Percentiles rank a stretch among this genome's conserved stretches.
Evolutionary conservation across 2,329 filamentous ascomycete genomes (phyloP).

Genomic region (Epichloe festucae): DNA sequence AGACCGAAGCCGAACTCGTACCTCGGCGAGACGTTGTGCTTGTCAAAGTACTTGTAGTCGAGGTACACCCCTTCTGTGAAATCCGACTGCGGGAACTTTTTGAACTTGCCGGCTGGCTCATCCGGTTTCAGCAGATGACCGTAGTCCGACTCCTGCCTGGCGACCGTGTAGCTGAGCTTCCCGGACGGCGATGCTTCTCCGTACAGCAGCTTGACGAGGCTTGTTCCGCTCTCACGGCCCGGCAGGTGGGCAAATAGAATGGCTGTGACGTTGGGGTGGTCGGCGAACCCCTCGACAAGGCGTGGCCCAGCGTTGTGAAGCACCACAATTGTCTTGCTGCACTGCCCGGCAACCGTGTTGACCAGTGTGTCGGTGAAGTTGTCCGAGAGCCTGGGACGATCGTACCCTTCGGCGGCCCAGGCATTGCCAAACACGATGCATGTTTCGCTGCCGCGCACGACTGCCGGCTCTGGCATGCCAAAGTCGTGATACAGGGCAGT

Average conservation of each 20-base stretch:
- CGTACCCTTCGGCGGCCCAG: slow-evolving; percentile 60
- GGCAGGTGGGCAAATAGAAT: slow-evolving; percentile 52
- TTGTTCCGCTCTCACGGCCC: slow-evolving; percentile 47
- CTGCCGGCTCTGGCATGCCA: slow-evolving; percentile 29
- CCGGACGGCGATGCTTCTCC: slow-evolving; percentile 44
- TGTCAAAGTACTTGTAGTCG: slow-evolving; percentile 44
- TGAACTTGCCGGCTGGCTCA: slow-evolving; percentile 35
- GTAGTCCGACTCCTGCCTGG: slow-evolving; percentile 43
- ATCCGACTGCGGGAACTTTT: slow-evolving; percentile 36
- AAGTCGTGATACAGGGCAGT: slow-evolving; percentile 50
- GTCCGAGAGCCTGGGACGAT: slow-evolving; percentile 49
- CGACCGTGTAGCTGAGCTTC: slow-evolving; percentile 48
- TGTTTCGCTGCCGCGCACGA: slow-evolving; percentile 41
- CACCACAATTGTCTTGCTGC: slow-evolving; percentile 50
- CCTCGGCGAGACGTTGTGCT: slow-evolving; percentile 31
- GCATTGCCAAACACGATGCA: slow-evolving; percentile 57
- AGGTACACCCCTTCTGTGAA: slow-evolving; percentile 39
- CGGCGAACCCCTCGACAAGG: slow-evolving; percentile 46
- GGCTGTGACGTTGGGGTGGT: slow-evolving; percentile 51
- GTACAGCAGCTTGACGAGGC: slow-evolving; percentile 43
- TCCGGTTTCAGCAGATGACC: slow-evolving; percentile 28
- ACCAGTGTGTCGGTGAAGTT: slow-evolving; percentile 50
- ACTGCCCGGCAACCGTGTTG: slow-evolving; percentile 41
- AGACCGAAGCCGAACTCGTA: slow-evolving; percentile 46
- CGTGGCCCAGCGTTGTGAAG: slow-evolving; percentile 52